A percentile compares a stretch with the other conserved stretches of the same genome.
These are phyloP conservation scores for Phellopilus nigrolimitatus DNA, from an alignment of 1,284 basidiomycete genomes.

Conservation along the genomic window DNA sequence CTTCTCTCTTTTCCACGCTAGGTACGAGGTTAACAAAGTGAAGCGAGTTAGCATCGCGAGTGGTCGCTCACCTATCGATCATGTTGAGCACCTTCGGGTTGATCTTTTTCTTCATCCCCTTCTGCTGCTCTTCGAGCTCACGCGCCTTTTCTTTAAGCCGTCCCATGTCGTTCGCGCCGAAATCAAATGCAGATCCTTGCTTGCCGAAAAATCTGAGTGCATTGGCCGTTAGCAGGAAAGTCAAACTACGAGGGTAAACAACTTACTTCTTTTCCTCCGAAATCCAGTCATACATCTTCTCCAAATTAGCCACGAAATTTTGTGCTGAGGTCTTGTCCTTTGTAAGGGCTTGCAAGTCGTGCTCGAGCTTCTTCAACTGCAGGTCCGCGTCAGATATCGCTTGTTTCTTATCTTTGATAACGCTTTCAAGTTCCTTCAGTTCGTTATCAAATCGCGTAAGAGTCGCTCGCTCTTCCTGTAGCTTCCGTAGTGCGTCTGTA, in stretches of 20 bases:
- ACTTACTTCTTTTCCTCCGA: slow-evolving; percentile 77
- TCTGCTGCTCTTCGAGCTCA: slow-evolving; percentile 79
- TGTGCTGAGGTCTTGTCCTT: slow-evolving; percentile 50
- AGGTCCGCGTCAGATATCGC: slow-evolving; percentile 72
- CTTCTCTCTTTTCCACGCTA: slow-evolving; percentile 95
- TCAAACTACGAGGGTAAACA: not conserved
- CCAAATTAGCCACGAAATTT: slow-evolving; percentile 54
- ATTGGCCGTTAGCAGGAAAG: not conserved
- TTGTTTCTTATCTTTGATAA: slow-evolving; percentile 79
- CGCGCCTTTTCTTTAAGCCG: slow-evolving; percentile 63
- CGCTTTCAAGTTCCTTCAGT: slow-evolving; percentile 75
- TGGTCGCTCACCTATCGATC: slow-evolving; percentile 77
- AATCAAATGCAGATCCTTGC: slow-evolving; percentile 80
- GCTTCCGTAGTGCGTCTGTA: slow-evolving; percentile 64
- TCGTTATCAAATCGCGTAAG: slow-evolving; percentile 87
- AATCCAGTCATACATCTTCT: slow-evolving; percentile 89
- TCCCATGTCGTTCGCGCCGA: slow-evolving; percentile 64
- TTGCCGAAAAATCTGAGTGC: slow-evolving; percentile 72
- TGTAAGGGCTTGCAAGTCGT: slow-evolving; percentile 43
- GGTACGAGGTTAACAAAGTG: not conserved
- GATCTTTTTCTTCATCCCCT: slow-evolving; percentile 90
- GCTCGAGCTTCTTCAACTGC: slow-evolving; percentile 54
- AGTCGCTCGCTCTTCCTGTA: slow-evolving; percentile 81
- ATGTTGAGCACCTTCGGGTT: slow-evolving; percentile 95
- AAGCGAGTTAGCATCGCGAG: slow-evolving; percentile 2